Base-by-base conservation (phyloP, 2,329 filamentous ascomycete species). In the Curvularia spicifera region DNA sequence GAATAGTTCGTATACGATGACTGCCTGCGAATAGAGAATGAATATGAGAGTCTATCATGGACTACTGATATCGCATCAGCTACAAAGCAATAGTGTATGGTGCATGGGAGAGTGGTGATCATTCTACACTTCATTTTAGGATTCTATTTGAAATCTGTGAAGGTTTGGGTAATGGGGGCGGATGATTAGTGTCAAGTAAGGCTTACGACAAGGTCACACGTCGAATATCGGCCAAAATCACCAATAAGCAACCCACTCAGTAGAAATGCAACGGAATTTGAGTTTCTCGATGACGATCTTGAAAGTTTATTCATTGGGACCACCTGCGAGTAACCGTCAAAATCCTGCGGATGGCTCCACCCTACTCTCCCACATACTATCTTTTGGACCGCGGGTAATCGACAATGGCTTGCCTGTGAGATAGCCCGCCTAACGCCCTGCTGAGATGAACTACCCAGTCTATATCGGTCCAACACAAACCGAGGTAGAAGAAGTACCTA, bases 321-420 rank as follows among this genome's bases (percentile, higher is more conserved):
- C 24, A 44, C 7, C 13, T 22, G 15, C 12, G 5, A 13, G 9
- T 8, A 28, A 5, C 4, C 13, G 13, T 28, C 35, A 18, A 10
- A 10, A 28, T 24, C 15, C 13, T 44, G 22, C 5, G 12, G 6
- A 13, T 15, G 24, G 10, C 35, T 24, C 35, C 10, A 20, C 8
- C 4, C 13, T 40, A 22, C 9, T 12, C 15, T 22, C 26, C 4
- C 18, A 28, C 20, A 18, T 3, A 28, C 7, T 50, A 20, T 28
- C 24, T 50, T 40, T 40, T 40, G 33, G 24, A 29, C 33, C 26
- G 47, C 47, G 35, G 35, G n/a, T 50, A 50, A 50, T 50, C 33
- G 9, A 50, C 15, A n/a, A 33, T 29, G 47, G 47, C 47, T 49
- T 50, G 33, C 5, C 22, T 28, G 15, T 40, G 20, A 28, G 35